Conservation (phyloP, 495 filamentous ascomycete species). For the Talaromyces nanjingensis region DNA sequence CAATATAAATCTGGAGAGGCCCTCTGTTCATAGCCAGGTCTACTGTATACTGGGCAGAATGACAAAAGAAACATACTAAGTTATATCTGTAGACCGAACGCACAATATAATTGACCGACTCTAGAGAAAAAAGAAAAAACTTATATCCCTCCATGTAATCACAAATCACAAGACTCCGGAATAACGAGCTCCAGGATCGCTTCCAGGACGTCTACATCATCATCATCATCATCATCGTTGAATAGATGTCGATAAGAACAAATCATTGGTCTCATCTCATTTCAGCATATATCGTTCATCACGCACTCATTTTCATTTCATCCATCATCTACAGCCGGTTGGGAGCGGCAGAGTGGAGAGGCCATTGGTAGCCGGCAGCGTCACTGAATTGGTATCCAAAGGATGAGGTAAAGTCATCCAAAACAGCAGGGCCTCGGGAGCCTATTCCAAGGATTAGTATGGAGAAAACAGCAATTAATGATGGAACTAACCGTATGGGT, state of each 20-base stretch:
- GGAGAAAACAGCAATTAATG: neutral
- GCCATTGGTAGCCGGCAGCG: conserved; percentile 94
- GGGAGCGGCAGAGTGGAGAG: conserved; percentile 54
- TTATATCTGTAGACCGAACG: neutral
- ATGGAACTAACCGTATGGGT: conserved; percentile 81
- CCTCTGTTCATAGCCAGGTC: neutral
- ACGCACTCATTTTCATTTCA: neutral
- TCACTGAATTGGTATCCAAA: conserved; percentile 99
- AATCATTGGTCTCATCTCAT: neutral
- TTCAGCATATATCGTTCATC: neutral
- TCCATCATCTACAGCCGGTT: conserved; percentile 58
- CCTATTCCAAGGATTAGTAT: conserved; percentile 44
- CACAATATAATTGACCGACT: neutral
- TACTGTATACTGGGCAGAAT: neutral
- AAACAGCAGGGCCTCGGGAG: conserved; percentile 89
- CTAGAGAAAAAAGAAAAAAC: neutral
- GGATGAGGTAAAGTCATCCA: conserved; percentile 96
- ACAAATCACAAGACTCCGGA: conserved; percentile 1
- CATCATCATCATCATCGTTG: neutral
- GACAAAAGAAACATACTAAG: neutral
- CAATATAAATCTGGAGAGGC: too few species aligned
- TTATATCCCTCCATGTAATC: neutral
- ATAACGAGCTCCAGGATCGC: conserved; percentile 3
- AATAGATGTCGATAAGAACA: neutral
- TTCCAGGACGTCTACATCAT: neutral